Percentiles rank a stretch among this genome's conserved stretches.
Conservation (phyloP, 2,329 filamentous ascomycete species). For the Neopestalotiopsis rosae region DNA sequence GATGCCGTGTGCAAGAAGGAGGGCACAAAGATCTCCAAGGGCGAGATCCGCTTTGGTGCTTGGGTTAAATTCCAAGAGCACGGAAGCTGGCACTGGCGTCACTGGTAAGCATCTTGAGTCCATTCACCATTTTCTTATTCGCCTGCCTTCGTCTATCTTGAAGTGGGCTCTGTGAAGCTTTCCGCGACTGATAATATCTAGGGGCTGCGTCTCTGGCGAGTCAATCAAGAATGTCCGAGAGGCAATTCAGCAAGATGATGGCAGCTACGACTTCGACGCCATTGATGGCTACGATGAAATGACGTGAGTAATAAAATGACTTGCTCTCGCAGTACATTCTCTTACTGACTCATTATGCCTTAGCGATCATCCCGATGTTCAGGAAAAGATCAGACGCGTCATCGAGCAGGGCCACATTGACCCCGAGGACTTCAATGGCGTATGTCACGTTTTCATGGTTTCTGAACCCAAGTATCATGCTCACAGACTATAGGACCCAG, state of each 20-base stretch:
- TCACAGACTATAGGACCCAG: constrained; percentile 63
- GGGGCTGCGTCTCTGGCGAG: constrained; percentile 87
- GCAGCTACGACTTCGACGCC: constrained; percentile 63
- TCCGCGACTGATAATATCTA: constrained; percentile 40
- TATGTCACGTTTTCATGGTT: constrained; percentile 51
- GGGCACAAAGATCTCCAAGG: constrained; percentile 76
- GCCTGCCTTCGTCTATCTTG: background rate
- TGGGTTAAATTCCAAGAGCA: constrained; percentile 69
- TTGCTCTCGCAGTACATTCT: background rate
- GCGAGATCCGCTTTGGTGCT: constrained; percentile 76
- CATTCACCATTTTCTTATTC: too few species aligned
- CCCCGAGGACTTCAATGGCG: constrained; percentile 86
- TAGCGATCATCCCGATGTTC: constrained; percentile 60
- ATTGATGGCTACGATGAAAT: constrained; percentile 86
- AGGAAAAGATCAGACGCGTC: constrained; percentile 76
- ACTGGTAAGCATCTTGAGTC: constrained; percentile 69
- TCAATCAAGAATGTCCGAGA: constrained; percentile 71
- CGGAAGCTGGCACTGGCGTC: constrained; percentile 77
- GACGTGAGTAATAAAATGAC: constrained; percentile 40
- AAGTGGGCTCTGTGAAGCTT: constrained; percentile 17
- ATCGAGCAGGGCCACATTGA: constrained; percentile 81
- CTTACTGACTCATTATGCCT: constrained; percentile 21
- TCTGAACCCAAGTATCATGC: constrained; percentile 21
- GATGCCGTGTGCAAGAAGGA: constrained; percentile 75
- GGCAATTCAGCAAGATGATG: constrained; percentile 49